Percentiles rank a stretch among this genome's conserved stretches.
Conservation (phyloP, 2,329 filamentous ascomycete genomes). For the Daldinia eschscholtzii region DNA sequence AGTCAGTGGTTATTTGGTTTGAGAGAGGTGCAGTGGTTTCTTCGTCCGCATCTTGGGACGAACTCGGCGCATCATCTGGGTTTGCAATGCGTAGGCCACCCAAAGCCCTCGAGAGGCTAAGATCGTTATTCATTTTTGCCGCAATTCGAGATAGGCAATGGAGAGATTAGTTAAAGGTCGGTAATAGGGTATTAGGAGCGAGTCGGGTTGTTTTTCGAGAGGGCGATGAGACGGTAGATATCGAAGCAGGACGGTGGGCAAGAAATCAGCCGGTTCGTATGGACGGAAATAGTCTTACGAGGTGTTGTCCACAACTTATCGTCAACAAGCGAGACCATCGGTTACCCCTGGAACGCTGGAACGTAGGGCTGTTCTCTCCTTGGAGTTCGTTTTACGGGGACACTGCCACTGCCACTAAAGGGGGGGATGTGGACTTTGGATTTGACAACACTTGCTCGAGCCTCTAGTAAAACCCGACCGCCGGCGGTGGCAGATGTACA, state of each 20-base stretch:
- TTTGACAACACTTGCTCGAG: slow-evolving; percentile 20
- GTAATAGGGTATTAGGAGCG: slow-evolving; percentile 4
- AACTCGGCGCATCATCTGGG: slow-evolving; percentile 75
- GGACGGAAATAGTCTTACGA: slow-evolving; percentile 32
- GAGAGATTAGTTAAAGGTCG: slow-evolving; percentile 25
- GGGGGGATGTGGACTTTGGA: slow-evolving; percentile 22
- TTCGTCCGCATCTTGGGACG: slow-evolving; percentile 50
- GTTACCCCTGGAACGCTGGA: slow-evolving; percentile 25
- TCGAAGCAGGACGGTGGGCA: slow-evolving; percentile 16
- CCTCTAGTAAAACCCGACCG: slow-evolving; percentile 37
- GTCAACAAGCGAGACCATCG: slow-evolving; percentile 37
- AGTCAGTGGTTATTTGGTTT: slow-evolving; percentile 44
- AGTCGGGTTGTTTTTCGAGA: slow-evolving; percentile 17
- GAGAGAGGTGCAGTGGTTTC: slow-evolving; percentile 50
- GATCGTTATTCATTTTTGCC: slow-evolving; percentile 83
- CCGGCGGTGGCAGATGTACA: slow-evolving; percentile 30
- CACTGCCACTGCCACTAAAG: slow-evolving; percentile 6
- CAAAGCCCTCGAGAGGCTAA: slow-evolving; percentile 91
- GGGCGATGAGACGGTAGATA: slow-evolving; percentile 25
- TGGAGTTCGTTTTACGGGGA: slow-evolving; percentile 16
- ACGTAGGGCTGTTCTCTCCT: slow-evolving; percentile 20
- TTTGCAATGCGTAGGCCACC: slow-evolving; percentile 97
- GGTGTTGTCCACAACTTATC: slow-evolving; percentile 24
- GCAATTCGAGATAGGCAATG: slow-evolving; percentile 5
- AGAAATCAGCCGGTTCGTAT: slow-evolving; percentile 27